Evolutionary conservation across 2,329 filamentous ascomycete genomes (phyloP).

Genomic region (Ambrosiella cleistominuta): DNA sequence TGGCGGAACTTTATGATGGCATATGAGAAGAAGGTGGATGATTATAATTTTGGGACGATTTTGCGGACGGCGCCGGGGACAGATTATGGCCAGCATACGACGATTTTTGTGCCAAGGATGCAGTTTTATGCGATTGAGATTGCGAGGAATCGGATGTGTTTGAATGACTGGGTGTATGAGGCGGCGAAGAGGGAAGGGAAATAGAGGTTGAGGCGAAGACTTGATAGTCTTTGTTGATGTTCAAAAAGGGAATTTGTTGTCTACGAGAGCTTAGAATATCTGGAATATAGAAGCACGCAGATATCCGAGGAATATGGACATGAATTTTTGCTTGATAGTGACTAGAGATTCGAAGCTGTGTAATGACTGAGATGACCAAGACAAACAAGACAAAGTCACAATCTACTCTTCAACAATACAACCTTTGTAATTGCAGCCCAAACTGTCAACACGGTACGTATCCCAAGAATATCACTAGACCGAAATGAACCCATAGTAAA

Average conservation of each 20-base stretch:
- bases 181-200: slow-evolving; percentile 35
- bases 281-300: no score
- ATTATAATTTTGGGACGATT: slow-evolving; percentile 97
- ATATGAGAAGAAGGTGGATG: slow-evolving; percentile 89
- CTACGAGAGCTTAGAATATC: no score
- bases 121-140: slow-evolving; percentile 39
- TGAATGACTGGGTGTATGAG: slow-evolving; percentile 97
- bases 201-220: not conserved
- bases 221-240: not conserved
- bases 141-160: slow-evolving; percentile 55
- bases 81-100: slow-evolving; percentile 77
- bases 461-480: no score
- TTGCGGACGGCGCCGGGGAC: slow-evolving; percentile 57
- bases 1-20: slow-evolving; percentile 90
- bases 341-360: no score
- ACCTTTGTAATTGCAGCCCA: no score
- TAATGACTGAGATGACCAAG: no score
- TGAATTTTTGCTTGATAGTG: no score
- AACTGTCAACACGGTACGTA: no score
- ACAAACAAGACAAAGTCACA: no score
- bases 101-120: slow-evolving; percentile 59
- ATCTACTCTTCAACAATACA: no score
- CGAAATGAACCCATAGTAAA: no score
- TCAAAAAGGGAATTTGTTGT: not conserved
- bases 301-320: no score